phyloP scores from a whole-genome alignment of 2,329 filamentous ascomycete genomes.

The Neonectria hederae region DNA sequence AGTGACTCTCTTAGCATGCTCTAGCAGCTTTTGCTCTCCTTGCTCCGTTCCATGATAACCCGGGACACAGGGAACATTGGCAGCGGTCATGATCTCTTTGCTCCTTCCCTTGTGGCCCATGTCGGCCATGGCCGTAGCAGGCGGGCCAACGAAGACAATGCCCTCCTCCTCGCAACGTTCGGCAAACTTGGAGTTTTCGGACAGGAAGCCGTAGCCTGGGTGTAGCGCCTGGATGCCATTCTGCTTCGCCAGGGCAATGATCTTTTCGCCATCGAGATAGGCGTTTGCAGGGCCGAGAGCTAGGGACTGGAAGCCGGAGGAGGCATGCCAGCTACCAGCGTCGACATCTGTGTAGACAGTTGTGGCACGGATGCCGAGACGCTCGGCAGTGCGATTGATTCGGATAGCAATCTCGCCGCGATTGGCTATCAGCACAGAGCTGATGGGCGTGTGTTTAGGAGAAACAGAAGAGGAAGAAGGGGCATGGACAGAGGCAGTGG shows the following conservation, averaged over 20 bases:
- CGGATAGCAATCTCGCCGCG: constrained; percentile 96
- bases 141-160: constrained; percentile 93
- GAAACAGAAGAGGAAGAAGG: constrained; percentile 45
- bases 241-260: constrained; percentile 86
- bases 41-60: constrained; percentile 94
- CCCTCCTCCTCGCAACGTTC: constrained; percentile 88
- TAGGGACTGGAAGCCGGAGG: constrained; percentile 83
- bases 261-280: constrained; percentile 93
- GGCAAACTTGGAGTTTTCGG: constrained; percentile 92
- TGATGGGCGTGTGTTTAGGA: constrained; percentile 61
- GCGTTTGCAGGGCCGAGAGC: constrained; percentile 84
- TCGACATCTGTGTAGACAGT: constrained; percentile 96
- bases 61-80: constrained; percentile 95
- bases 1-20: constrained; percentile 75
- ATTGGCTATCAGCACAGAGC: constrained; percentile 93
- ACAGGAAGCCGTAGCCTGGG: constrained; percentile 95
- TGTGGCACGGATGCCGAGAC: constrained; percentile 90
- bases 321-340: constrained; percentile 84
- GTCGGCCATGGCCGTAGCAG: constrained; percentile 80
- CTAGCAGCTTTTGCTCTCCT: constrained; percentile 66
- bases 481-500: constrained; percentile 45
- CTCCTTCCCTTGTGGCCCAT: constrained; percentile 95
- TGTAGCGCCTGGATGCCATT: constrained; percentile 92
- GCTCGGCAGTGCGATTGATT: constrained; percentile 86
- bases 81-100: constrained; percentile 95